Evolutionary conservation across 768 basidiomycete genomes (phyloP), one percentile per base, ranked within the genome.

Genomic region (Dacryopinax spathularia): DNA sequence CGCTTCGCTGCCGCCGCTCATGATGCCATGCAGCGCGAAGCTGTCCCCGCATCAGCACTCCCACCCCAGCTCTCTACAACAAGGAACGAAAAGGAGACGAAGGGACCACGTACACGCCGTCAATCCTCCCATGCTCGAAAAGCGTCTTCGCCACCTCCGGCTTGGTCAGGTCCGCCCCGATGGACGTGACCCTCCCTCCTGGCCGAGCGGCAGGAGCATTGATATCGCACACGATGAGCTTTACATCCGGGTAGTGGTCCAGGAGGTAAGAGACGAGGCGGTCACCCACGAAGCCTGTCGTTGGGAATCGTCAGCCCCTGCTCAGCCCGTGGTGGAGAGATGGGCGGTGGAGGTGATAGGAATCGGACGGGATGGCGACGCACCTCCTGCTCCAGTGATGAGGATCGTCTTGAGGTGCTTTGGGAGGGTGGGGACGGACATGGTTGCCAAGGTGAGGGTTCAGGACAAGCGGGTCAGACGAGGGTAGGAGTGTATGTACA

Each of bases 1-100:
- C 64, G 81, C 80, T 69, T 85, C 84, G 16, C 81, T 77, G 34
- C 81, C 81, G 16, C 82, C 79, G 27, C 82, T 83, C 84, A 85
- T 84, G 68, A 84, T 82, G 1, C 84, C 84, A 68, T 81, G 80
- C 27, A 80, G 70, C 13, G 48, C 48, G 18, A 56, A 56, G 15
- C 48, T 56, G n/a, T 10, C 31, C 48, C 9, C 48, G 3, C 48
- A 13, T 27, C 48, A 56, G 29, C 48, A 9, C 48, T 29, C 29
- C 25, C 22, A 15, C 48, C 31, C 29, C 25, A 7, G 13, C 12
- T n/a, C n/a, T n/a, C n/a, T n/a, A n/a, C n/a, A n/a, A n/a, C n/a
- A n/a, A n/a, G n/a, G n/a, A n/a, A n/a, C n/a, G 63, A 79, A 80
- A 66, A 80, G 80, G 20, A 80, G 70, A 6, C 75, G 77, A 65